These are phyloP conservation scores for Geum urbanum DNA, from an alignment of 306 rosid species.

Conservation along the genomic window DNA sequence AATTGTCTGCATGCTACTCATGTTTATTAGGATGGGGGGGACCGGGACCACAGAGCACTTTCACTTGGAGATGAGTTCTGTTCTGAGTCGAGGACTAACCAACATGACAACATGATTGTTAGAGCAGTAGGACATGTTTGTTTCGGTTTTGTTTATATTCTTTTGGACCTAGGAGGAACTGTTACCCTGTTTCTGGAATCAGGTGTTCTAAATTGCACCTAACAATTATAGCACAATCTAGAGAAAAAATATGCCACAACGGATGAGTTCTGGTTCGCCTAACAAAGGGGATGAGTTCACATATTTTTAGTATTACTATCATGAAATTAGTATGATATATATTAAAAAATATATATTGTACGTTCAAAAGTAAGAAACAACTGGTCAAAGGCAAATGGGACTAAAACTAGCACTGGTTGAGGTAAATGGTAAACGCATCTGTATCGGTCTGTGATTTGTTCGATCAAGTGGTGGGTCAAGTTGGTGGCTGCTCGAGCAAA, in stretches of 20 bases:
- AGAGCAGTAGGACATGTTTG: background rate
- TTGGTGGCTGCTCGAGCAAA: no score
- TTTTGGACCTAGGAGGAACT: background rate
- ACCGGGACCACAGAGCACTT: slow-evolving; percentile 18
- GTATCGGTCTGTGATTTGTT: no score
- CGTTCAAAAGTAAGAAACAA: background rate
- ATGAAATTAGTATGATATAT: no score
- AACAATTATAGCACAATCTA: background rate
- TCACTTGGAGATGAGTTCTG: background rate
- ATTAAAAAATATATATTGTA: no score
- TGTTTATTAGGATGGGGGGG: background rate
- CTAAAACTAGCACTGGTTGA: background rate
- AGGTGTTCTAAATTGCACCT: background rate
- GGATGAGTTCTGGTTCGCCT: no score
- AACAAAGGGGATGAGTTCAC: no score
- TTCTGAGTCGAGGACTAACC: slow-evolving; percentile 4
- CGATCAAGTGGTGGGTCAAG: no score
- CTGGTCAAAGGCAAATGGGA: background rate
- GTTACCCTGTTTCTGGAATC: background rate
- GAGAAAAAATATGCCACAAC: background rate
- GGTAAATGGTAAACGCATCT: no score
- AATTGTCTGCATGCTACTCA: slow-evolving; percentile 8
- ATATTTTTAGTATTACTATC: no score
- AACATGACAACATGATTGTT: slow-evolving; percentile 33
- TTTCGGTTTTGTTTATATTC: background rate